These are phyloP conservation scores for Parachaetomium inaequale DNA, from an alignment of 495 filamentous ascomycete species.

Conservation along the genomic window DNA sequence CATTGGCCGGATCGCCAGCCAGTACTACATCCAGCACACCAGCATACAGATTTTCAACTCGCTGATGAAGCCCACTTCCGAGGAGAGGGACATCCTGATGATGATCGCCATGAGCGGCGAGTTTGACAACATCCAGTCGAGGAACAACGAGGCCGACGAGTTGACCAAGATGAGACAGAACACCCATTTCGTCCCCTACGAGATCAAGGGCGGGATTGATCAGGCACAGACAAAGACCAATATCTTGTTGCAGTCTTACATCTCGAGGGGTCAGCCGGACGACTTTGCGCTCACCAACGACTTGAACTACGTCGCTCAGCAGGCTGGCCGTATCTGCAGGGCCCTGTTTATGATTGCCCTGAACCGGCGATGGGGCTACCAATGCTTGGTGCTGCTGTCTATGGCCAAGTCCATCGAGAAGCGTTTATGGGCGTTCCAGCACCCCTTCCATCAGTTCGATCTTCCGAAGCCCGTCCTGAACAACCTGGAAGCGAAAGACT, in stretches of 20 bases:
- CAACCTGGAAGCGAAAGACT: conserved; percentile 73
- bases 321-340: conserved; percentile 88
- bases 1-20: conserved; percentile 92
- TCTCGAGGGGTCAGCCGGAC: conserved; percentile 80
- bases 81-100: conserved; percentile 82
- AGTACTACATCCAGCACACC: conserved; percentile 90
- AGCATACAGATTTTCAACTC: conserved; percentile 94
- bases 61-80: conserved; percentile 75
- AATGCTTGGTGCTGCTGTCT: conserved; percentile 83
- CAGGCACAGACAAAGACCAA: conserved; percentile 89
- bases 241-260: conserved; percentile 89
- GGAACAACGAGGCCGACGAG: conserved; percentile 83
- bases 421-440: conserved; percentile 88
- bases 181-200: conserved; percentile 62
- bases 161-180: conserved; percentile 56
- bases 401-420: conserved; percentile 96
- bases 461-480: conserved; percentile 76
- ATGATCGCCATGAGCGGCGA: conserved; percentile 97
- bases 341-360: conserved; percentile 96
- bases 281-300: conserved; percentile 93
- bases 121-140: conserved; percentile 92
- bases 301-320: conserved; percentile 91
- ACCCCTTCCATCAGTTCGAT: conserved; percentile 94
- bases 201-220: conserved; percentile 71
- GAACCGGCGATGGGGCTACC: conserved; percentile 89